Conservation (phyloP, 2,329 filamentous ascomycete genomes). For the Ceratocystis ficicola region DNA sequence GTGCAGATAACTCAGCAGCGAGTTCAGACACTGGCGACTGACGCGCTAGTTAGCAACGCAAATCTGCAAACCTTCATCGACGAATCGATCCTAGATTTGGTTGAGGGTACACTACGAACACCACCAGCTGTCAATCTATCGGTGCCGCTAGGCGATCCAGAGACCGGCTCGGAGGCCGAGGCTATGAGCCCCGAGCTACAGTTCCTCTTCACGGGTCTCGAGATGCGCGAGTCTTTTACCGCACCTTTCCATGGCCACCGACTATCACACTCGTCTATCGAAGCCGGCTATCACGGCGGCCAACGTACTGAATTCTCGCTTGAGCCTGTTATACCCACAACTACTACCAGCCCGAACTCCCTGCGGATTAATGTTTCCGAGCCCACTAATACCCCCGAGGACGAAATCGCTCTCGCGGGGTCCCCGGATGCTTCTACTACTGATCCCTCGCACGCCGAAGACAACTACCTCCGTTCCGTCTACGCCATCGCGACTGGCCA, state of each 20-base stretch:
- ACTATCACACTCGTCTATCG: conserved; percentile 41
- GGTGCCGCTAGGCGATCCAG: conserved; percentile 30
- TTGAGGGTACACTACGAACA: conserved; percentile 33
- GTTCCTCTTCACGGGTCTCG: conserved; percentile 39
- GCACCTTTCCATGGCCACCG: conserved; percentile 33
- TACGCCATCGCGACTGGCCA: conserved; percentile 14
- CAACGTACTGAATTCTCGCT: conserved; percentile 41
- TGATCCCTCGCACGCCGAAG: too few relatives aligned
- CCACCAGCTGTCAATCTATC: conserved; percentile 35
- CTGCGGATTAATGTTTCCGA: too few relatives aligned
- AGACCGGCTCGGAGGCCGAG: conserved; percentile 24
- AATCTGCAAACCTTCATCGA: conserved; percentile 35
- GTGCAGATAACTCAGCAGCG: conserved; percentile 32
- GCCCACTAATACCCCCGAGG: too few relatives aligned
- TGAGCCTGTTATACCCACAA: conserved; percentile 26
- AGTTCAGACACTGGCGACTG: conserved; percentile 13
- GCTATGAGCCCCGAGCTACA: conserved; percentile 30
- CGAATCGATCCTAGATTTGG: conserved; percentile 36
- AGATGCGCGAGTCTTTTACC: conserved; percentile 36
- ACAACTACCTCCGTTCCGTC: conserved; percentile 8
- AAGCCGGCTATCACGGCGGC: conserved; percentile 41
- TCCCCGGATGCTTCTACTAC: too few relatives aligned
- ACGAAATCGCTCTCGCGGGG: too few relatives aligned
- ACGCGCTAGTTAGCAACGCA: not conserved
- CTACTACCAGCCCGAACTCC: not conserved